Evolutionary conservation across 805 yeast species (phyloP), one percentile per base, ranked within the genome.

Genomic region (Wickerhamiella qilinensis): DNA sequence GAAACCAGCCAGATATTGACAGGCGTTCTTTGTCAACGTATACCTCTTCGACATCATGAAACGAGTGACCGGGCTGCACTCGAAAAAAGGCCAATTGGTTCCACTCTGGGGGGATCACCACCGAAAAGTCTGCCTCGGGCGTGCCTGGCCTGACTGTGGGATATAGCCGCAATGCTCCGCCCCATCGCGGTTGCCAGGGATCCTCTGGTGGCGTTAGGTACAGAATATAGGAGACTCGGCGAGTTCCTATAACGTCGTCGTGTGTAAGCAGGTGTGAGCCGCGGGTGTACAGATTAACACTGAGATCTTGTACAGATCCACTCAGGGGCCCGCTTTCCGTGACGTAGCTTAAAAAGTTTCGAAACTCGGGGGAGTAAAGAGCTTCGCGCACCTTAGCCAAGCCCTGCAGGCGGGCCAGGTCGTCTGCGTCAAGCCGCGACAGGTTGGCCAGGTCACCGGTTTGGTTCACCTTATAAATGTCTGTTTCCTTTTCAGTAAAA

Each of bases 1-100:
- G 99, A 55, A 88, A 93, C 99, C 99, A 93, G 1, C 99, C 99
- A 52, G 91, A 95, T 43, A 91, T 83, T 1, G 94, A 82, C 27
- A 91, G 63, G 52, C 99, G 69, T 45, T 85, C 93, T 53, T 78
- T 82, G 53, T 86, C 94, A 1, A 77, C 94, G 43, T 77, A 70
- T 1, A 93, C 98, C 57, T 91, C 98, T 60, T 93, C 97, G 11
- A 91, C 99, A 51, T 93, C 98, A 57, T 91, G 99, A 68, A 91
- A 91, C 2, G 94, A 81, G 36, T 78, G 69, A 0, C 98, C 99
- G 1, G 98, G 99, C 54, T 85, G 91, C 12, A 91, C 97, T 4
- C 80, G 78, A 66, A 91, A 91, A 53, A 91, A 83, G 0, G 97
- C 95, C 53, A 91, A 77, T 58, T 91, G 96, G 55, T 91, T 91